phyloP scores from a whole-genome alignment of 2,329 filamentous ascomycete species.

The Trichophyton rubrum region DNA sequence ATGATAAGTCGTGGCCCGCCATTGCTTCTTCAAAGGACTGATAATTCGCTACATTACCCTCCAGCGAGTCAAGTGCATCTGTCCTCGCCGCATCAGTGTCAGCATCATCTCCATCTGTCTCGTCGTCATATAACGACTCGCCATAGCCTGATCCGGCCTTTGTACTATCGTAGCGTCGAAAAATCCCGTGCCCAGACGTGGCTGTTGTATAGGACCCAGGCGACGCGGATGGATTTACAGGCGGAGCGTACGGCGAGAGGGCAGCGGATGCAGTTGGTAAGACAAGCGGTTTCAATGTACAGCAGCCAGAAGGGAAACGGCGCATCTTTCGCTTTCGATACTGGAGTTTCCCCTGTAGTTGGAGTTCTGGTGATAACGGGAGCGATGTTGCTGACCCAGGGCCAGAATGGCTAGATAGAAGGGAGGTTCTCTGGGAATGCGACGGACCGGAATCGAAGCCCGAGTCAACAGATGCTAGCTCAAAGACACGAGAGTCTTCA shows the following conservation, averaged over 20 bases:
- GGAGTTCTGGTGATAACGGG: constrained; percentile 16
- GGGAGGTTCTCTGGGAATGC: constrained; percentile 19
- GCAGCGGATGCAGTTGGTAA: constrained; percentile 15
- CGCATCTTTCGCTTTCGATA: constrained; percentile 21
- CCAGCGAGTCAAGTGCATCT: constrained; percentile 23
- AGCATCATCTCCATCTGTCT: constrained; percentile 18
- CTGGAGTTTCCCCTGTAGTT: constrained; percentile 14
- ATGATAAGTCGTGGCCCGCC: constrained; percentile 9
- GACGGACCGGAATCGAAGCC: neutral
- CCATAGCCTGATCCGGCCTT: constrained; percentile 3
- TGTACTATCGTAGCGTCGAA: constrained; percentile 3
- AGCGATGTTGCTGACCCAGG: constrained; percentile 15
- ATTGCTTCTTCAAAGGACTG: constrained; percentile 19
- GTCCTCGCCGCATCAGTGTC: constrained; percentile 12
- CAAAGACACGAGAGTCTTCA: constrained; percentile 8
- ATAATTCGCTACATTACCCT: constrained; percentile 18
- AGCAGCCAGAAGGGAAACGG: constrained; percentile 25
- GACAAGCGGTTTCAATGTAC: constrained; percentile 25
- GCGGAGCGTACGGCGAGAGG: constrained; percentile 6
- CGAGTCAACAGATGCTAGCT: constrained; percentile 15
- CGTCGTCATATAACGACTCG: constrained; percentile 12
- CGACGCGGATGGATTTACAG: neutral
- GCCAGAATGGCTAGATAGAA: constrained; percentile 15
- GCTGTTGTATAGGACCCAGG: neutral
- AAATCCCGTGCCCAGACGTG: neutral